Conservation (phyloP, 768 basidiomycete species). For the Pleurotus sapidus region DNA sequence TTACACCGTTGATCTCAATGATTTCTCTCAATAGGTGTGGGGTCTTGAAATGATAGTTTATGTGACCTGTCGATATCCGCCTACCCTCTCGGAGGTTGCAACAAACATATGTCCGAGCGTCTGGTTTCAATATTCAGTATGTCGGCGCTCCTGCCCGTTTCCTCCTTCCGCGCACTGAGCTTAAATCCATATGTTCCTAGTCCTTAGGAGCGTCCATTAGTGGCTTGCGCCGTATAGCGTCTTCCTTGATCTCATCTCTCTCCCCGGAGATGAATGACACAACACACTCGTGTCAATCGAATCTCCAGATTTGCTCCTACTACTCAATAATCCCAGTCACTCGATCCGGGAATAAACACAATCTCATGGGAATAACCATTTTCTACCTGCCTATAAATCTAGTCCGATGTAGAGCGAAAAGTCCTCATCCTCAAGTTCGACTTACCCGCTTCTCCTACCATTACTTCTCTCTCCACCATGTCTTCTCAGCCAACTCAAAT, state of each 20-base stretch:
- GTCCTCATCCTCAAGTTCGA: background rate
- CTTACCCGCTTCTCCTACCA: background rate
- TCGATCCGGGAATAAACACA: slow-evolving; percentile 5
- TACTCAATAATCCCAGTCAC: background rate
- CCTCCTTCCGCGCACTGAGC: background rate
- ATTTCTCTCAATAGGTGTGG: no score
- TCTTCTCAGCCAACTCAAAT: slow-evolving; percentile 26
- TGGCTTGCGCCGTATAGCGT: background rate
- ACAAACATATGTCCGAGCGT: background rate
- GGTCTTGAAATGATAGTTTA: no score
- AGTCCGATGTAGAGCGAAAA: background rate
- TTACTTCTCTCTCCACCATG: background rate
- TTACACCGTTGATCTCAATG: no score
- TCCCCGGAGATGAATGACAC: slow-evolving; percentile 2
- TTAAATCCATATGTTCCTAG: slow-evolving; percentile 5
- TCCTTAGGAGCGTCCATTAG: background rate
- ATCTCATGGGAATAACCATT: slow-evolving; percentile 1
- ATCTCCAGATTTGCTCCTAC: slow-evolving; percentile 1
- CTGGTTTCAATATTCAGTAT: slow-evolving; percentile 1
- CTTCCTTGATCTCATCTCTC: background rate
- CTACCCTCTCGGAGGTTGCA: background rate
- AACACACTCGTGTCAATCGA: slow-evolving; percentile 6
- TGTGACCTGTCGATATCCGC: background rate
- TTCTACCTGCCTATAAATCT: slow-evolving; percentile 1
- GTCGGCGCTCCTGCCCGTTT: background rate